Conservation (phyloP, 169 alveolate genomes). For the Prorocentrum cordatum region DNA sequence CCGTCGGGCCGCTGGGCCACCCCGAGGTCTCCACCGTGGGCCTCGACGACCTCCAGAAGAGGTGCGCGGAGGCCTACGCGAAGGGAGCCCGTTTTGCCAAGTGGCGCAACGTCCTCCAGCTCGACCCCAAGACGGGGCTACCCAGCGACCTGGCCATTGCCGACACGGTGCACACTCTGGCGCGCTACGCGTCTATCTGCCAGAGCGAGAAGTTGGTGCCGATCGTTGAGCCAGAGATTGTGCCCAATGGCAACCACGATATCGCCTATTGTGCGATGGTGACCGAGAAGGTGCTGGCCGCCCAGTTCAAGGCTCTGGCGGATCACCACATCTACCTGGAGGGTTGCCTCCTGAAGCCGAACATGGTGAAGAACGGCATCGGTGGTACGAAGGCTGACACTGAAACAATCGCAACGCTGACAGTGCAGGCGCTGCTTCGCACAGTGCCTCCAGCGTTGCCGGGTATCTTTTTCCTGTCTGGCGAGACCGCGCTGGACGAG, state of each 20-base stretch:
- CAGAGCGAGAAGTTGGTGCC: conserved; percentile 97
- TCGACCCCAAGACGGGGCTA: conserved; percentile 82
- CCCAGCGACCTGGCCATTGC: conserved; percentile 90
- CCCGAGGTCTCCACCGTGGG: conserved; percentile 33
- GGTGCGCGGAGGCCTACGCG: conserved; percentile 92
- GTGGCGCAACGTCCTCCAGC: conserved; percentile 97
- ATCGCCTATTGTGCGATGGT: conserved; percentile 1
- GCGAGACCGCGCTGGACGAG: conserved; percentile 87
- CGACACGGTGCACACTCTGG: conserved; percentile 95
- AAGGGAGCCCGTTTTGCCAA: conserved; percentile 99
- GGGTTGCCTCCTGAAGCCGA: conserved; percentile 96
- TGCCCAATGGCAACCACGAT: conserved; percentile 39
- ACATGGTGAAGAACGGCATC: conserved; percentile 97
- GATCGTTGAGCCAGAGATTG: conserved; percentile 92
- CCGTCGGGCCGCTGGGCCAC: conserved; percentile 16
- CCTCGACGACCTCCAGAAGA: conserved; percentile 91
- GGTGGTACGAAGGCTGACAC: conserved; percentile 83
- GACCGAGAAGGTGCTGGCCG: conserved; percentile 87
- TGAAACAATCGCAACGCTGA: conserved; percentile 90
- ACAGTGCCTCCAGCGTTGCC: conserved; percentile 75
- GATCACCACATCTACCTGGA: conserved; percentile 91
- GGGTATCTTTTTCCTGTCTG: conserved; percentile 91
- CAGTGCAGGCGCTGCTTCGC: conserved; percentile 91
- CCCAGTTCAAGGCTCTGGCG: conserved; percentile 89
- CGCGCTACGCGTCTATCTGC: conserved; percentile 98